Conservation (phyloP, 2,329 filamentous ascomycete species). For the Botryosphaeria dothidea region DNA sequence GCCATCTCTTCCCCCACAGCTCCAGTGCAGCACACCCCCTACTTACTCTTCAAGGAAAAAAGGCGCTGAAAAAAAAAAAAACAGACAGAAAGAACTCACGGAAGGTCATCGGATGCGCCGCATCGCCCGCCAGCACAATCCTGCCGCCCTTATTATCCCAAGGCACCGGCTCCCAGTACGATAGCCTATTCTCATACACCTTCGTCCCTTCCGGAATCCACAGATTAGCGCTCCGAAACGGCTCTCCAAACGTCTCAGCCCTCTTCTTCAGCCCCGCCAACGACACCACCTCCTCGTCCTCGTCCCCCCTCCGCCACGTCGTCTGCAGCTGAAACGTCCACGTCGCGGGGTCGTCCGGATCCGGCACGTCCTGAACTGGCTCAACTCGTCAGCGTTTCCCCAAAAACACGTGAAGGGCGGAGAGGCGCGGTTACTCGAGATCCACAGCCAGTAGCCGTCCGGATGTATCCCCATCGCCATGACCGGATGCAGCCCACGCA, state of each 20-base stretch:
- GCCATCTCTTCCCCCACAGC: too few species aligned
- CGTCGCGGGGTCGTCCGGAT: slow-evolving; percentile 32
- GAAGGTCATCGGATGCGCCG: slow-evolving; percentile 44
- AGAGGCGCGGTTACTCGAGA: slow-evolving; percentile 8
- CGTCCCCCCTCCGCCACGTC: slow-evolving; percentile 31
- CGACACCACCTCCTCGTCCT: slow-evolving; percentile 30
- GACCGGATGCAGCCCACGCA: slow-evolving; percentile 29
- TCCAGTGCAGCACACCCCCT: too few species aligned
- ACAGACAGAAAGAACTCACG: too few species aligned
- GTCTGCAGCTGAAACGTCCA: slow-evolving; percentile 38
- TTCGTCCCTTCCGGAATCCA: slow-evolving; percentile 35
- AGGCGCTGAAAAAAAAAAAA: too few species aligned
- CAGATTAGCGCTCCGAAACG: slow-evolving; percentile 42
- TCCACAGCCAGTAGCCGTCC: slow-evolving; percentile 27
- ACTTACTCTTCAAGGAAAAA: too few species aligned
- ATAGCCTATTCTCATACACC: slow-evolving; percentile 37
- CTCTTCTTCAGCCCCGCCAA: slow-evolving; percentile 30
- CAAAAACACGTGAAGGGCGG: background rate
- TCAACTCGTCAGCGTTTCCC: too few species aligned
- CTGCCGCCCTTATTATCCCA: slow-evolving; percentile 33
- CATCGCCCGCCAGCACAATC: slow-evolving; percentile 42
- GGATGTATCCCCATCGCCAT: slow-evolving; percentile 36
- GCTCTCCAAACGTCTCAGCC: slow-evolving; percentile 32
- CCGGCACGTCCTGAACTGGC: slow-evolving; percentile 33
- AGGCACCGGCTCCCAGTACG: slow-evolving; percentile 34